A percentile compares a stretch with the other conserved stretches of the same genome.
phyloP scores from a whole-genome alignment of 2,329 filamentous ascomycete species.

The Dactylellina leptospora region DNA sequence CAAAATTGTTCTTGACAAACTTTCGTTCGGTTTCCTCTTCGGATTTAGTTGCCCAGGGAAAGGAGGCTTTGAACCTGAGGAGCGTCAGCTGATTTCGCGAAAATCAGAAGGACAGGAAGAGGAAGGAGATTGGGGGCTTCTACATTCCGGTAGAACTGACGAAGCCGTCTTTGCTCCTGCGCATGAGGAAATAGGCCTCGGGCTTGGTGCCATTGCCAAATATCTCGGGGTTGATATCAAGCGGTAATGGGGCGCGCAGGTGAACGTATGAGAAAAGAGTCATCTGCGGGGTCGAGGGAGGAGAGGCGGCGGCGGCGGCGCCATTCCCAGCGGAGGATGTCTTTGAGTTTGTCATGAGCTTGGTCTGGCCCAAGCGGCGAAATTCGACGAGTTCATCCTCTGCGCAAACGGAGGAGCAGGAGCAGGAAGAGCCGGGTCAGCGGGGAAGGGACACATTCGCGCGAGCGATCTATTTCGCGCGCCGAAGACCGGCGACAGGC shows the following conservation, averaged over 20 bases:
- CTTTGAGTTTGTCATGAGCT: conserved; percentile 71
- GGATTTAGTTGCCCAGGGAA: conserved; percentile 75
- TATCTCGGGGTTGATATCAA: conserved; percentile 77
- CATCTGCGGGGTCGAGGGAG: conserved; percentile 69
- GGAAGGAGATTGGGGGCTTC: conserved; percentile 17
- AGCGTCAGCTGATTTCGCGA: conserved; percentile 3
- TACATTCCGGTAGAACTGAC: conserved; percentile 85
- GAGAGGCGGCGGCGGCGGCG: conserved; percentile 64
- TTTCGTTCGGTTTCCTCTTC: conserved; percentile 80
- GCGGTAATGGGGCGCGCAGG: conserved; percentile 84
- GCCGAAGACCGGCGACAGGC: background rate
- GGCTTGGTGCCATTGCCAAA: conserved; percentile 75
- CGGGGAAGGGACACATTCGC: background rate
- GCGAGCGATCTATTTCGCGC: too few species aligned
- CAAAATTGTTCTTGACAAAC: conserved; percentile 79
- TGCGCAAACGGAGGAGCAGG: conserved; percentile 59
- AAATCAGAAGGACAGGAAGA: background rate
- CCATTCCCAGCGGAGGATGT: conserved; percentile 62
- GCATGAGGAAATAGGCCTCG: conserved; percentile 96
- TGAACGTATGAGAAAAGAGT: conserved; percentile 91
- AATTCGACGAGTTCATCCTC: conserved; percentile 79
- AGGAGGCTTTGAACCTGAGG: conserved; percentile 78
- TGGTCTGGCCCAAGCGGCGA: conserved; percentile 90
- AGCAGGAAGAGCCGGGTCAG: background rate
- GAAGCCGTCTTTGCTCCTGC: conserved; percentile 83